A percentile compares a stretch with the other conserved stretches of the same genome.
Conservation (phyloP, 2,329 filamentous ascomycete species). For the Botrytis deweyae region DNA sequence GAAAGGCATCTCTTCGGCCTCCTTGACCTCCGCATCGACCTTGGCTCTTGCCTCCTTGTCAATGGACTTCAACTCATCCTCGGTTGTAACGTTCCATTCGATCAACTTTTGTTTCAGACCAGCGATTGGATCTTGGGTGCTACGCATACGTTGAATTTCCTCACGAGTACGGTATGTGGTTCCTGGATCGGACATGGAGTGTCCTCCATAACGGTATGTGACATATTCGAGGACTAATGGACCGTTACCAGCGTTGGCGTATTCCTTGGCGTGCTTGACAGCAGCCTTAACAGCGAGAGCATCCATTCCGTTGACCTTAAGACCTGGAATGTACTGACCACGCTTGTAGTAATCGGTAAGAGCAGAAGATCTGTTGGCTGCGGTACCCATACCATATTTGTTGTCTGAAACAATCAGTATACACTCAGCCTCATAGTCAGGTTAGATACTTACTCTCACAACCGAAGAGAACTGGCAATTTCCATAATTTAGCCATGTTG, state of each 20-base stretch:
- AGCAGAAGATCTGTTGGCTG: constrained; percentile 88
- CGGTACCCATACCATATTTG: constrained; percentile 99
- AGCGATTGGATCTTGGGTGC: constrained; percentile 96
- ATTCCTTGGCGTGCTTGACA: constrained; percentile 90
- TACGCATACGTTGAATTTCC: constrained; percentile 99
- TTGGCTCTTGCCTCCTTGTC: constrained; percentile 88
- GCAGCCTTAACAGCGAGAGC: constrained; percentile 97
- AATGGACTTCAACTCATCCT: constrained; percentile 93
- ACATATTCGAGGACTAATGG: constrained; percentile 98
- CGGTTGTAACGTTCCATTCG: constrained; percentile 86
- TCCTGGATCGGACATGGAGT: constrained; percentile 99
- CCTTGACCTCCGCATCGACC: constrained; percentile 87
- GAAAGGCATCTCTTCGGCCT: constrained; percentile 81
- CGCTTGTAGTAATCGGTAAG: constrained; percentile 99
- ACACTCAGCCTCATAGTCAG: not conserved
- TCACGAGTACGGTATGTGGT: constrained; percentile 99
- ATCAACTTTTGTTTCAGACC: constrained; percentile 97
- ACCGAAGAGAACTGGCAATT: constrained; percentile 89
- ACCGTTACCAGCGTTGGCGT: constrained; percentile 77
- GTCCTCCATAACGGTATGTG: constrained; percentile 97
- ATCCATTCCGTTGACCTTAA: constrained; percentile 99
- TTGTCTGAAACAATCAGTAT: constrained; percentile 65
- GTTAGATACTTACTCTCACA: constrained; percentile 79
- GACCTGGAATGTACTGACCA: constrained; percentile 97
- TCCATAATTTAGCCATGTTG: constrained; percentile 99